A percentile compares a stretch with the other conserved stretches of the same genome.
phyloP scores from a whole-genome alignment of 805 yeast genomes.

The Helenozyma rhizophorensis region DNA sequence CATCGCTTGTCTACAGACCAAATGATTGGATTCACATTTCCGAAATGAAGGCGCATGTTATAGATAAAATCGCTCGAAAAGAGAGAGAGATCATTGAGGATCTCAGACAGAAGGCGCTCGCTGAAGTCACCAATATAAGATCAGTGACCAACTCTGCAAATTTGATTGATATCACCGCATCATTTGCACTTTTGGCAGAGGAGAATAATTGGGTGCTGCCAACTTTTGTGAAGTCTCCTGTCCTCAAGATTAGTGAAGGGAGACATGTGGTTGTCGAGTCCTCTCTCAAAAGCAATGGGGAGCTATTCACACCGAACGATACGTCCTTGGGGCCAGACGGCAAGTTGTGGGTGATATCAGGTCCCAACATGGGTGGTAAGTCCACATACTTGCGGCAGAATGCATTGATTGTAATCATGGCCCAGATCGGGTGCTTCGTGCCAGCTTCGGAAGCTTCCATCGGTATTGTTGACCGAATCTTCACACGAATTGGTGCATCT shows the following conservation, averaged over 20 bases:
- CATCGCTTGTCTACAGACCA: constrained; percentile 42
- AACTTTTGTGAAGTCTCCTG: constrained; percentile 42
- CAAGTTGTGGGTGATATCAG: constrained; percentile 21
- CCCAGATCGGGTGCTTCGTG: constrained; percentile 53
- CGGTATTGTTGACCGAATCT: constrained; percentile 44
- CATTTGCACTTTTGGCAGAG: constrained; percentile 68
- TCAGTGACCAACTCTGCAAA: constrained; percentile 51
- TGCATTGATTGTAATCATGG: constrained; percentile 44
- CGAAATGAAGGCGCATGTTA: constrained; percentile 45
- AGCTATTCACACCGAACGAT: constrained; percentile 45
- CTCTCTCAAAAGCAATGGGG: constrained; percentile 27
- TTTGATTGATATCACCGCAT: constrained; percentile 63
- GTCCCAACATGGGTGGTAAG: constrained; percentile 52
- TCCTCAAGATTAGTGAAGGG: constrained; percentile 47
- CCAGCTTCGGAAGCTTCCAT: constrained; percentile 46
- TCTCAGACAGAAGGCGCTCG: constrained; percentile 45
- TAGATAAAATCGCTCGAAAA: constrained; percentile 45
- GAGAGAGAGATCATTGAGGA: constrained; percentile 52
- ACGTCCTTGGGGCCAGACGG: constrained; percentile 21
- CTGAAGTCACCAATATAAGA: constrained; percentile 44
- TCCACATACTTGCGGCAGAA: constrained; percentile 46
- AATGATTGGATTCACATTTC: constrained; percentile 49
- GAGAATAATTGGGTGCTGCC: constrained; percentile 72
- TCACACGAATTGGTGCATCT: constrained; percentile 43
- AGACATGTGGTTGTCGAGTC: constrained; percentile 83